Evolutionary conservation across 164 flowering plant species (phyloP).

Genomic region (Dillenia suffruticosa): DNA sequence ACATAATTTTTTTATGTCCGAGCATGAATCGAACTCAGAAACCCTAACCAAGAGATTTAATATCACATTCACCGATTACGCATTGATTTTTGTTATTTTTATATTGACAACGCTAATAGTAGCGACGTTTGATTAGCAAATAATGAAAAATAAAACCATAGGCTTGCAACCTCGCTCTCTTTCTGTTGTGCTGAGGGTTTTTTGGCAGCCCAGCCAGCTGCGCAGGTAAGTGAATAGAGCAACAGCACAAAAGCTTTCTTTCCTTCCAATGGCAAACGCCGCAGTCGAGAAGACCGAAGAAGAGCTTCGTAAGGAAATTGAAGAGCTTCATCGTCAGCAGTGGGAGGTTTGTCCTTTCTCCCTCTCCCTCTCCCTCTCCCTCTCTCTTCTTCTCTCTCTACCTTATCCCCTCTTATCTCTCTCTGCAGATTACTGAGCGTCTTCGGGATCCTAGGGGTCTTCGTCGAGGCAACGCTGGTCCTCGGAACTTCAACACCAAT

Average conservation of each 20-base stretch:
- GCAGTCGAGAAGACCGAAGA: conserved; percentile 75
- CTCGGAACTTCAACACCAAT: conserved; percentile 44
- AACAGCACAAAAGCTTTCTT: conserved; percentile 12
- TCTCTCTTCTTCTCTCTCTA: conserved; percentile 4
- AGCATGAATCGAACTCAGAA: too few relatives aligned
- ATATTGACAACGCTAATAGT: too few relatives aligned
- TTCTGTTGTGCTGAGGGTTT: too few relatives aligned
- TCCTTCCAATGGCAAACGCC: conserved; percentile 28
- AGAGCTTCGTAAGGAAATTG: conserved; percentile 89
- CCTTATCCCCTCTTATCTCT: not conserved
- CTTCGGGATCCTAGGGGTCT: conserved; percentile 91
- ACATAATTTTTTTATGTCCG: too few relatives aligned
- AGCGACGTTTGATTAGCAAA: too few relatives aligned
- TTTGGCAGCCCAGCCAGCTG: too few relatives aligned
- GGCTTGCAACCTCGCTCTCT: too few relatives aligned
- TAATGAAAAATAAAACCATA: too few relatives aligned
- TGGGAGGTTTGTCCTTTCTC: conserved; percentile 53
- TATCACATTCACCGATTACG: too few relatives aligned
- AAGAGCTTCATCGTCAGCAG: conserved; percentile 84
- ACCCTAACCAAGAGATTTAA: too few relatives aligned
- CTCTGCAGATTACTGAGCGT: conserved; percentile 73
- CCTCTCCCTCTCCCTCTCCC: conserved; percentile 4
- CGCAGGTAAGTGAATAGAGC: not conserved
- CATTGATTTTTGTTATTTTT: too few relatives aligned
- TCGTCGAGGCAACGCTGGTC: conserved; percentile 64